A percentile compares a stretch with the other conserved stretches of the same genome.
Conservation (phyloP, 176 grass and related monocot species). For the Musa beccarii region DNA sequence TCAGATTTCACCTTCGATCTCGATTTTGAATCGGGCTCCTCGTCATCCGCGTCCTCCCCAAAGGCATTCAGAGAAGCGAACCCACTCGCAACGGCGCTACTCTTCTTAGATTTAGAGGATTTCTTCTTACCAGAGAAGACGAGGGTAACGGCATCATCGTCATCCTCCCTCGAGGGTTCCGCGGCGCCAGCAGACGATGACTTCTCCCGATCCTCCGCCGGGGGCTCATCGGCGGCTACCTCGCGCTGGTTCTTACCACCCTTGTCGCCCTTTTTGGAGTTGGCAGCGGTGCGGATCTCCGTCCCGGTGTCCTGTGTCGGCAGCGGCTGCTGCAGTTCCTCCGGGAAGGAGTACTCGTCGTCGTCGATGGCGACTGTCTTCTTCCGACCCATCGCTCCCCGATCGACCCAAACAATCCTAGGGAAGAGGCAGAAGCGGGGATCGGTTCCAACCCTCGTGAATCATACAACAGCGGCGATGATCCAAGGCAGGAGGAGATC, state of each 20-base stretch:
- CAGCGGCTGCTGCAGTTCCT: slow-evolving; percentile 29
- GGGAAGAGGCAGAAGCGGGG: not conserved
- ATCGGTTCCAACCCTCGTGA: not conserved
- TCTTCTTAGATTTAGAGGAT: slow-evolving; percentile 57
- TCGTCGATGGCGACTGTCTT: slow-evolving; percentile 81
- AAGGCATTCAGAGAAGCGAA: slow-evolving; percentile 49
- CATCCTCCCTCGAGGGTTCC: slow-evolving; percentile 18
- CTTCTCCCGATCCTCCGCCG: slow-evolving; percentile 42
- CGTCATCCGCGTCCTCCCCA: slow-evolving; percentile 41
- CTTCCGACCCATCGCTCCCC: slow-evolving; percentile 74
- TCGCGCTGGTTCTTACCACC: slow-evolving; percentile 33
- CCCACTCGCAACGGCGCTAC: slow-evolving; percentile 25
- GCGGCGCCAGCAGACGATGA: slow-evolving; percentile 5
- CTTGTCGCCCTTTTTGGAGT: slow-evolving; percentile 71
- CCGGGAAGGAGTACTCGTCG: slow-evolving; percentile 80
- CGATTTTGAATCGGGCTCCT: slow-evolving; percentile 14
- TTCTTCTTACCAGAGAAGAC: slow-evolving; percentile 94
- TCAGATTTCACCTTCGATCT: slow-evolving; percentile 24
- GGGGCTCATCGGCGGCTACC: slow-evolving; percentile 10
- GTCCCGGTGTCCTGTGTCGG: slow-evolving; percentile 18
- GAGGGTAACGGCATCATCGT: slow-evolving; percentile 49
- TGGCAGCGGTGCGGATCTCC: slow-evolving; percentile 39
- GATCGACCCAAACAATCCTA: not conserved
- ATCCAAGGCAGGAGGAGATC: not conserved
- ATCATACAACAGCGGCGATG: not conserved